These are phyloP conservation scores for Mycosphaerella arachidis DNA, from an alignment of 2,329 filamentous ascomycete genomes.

Conservation along the genomic window DNA sequence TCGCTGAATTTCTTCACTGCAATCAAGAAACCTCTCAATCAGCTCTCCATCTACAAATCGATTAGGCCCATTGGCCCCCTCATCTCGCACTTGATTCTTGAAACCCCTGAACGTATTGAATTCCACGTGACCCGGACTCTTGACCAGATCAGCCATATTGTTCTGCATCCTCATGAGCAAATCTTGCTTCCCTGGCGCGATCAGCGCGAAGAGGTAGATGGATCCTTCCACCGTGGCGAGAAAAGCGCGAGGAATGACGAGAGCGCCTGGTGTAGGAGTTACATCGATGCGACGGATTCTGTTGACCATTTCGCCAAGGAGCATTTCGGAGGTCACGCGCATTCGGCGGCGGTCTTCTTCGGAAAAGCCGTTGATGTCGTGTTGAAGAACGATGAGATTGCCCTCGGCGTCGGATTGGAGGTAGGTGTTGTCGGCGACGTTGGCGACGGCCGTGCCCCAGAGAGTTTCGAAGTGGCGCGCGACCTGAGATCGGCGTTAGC, in stretches of 20 bases:
- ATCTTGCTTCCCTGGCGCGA: conserved; percentile 68
- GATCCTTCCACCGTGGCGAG: conserved; percentile 87
- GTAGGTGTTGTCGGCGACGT: conserved; percentile 69
- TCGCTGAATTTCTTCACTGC: conserved; percentile 56
- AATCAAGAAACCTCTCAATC: conserved; percentile 76
- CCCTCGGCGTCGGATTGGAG: conserved; percentile 82
- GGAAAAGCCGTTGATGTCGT: conserved; percentile 68
- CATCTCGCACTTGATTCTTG: conserved; percentile 63
- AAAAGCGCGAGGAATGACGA: conserved; percentile 78
- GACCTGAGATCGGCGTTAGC: conserved; percentile 29
- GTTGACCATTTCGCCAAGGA: conserved; percentile 90
- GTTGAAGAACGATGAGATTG: conserved; percentile 75
- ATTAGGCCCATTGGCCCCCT: conserved; percentile 63
- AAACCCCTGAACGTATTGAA: conserved; percentile 82
- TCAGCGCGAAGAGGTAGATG: conserved; percentile 82
- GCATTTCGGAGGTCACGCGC: conserved; percentile 73
- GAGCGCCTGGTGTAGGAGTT: conserved; percentile 57
- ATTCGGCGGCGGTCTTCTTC: conserved; percentile 67
- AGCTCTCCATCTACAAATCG: conserved; percentile 91
- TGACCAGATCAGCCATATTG: conserved; percentile 61
- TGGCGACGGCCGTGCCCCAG: conserved; percentile 75
- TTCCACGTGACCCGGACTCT: conserved; percentile 65
- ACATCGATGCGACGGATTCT: conserved; percentile 72
- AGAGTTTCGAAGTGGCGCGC: conserved; percentile 75
- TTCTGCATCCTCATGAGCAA: conserved; percentile 77